Conservation (phyloP, 139 green algal genomes). For the Prasinococcaceae sp. region DNA sequence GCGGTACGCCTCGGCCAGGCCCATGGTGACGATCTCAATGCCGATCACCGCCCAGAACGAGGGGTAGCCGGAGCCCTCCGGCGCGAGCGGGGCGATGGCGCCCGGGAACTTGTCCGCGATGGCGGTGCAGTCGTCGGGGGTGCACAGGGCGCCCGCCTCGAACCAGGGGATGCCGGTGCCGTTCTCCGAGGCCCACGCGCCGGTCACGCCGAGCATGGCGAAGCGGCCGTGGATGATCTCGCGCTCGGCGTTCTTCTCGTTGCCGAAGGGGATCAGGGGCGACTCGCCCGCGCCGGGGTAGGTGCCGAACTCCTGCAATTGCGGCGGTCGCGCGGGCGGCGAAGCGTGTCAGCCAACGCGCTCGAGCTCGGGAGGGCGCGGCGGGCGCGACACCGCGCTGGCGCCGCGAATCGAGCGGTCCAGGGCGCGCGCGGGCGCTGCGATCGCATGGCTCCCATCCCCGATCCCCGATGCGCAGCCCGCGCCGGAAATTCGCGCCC, state of each 20-base stretch:
- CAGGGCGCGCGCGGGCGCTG: no score
- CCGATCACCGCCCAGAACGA: slow-evolving; percentile 13
- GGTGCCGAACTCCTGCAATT: slow-evolving; percentile 17
- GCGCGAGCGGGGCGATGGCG: slow-evolving; percentile 12
- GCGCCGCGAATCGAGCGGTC: no score
- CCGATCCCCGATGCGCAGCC: no score
- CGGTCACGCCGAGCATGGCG: slow-evolving; percentile 73
- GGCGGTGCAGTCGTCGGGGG: slow-evolving; percentile 16
- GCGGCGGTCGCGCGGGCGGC: no score
- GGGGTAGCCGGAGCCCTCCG: slow-evolving; percentile 13
- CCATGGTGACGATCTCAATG: slow-evolving; percentile 12
- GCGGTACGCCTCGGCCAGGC: slow-evolving; percentile 8
- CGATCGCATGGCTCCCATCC: no score
- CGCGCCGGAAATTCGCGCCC: no score
- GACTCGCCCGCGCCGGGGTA: slow-evolving; percentile 16
- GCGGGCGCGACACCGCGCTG: no score
- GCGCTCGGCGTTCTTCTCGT: slow-evolving; percentile 34
- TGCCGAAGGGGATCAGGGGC: slow-evolving; percentile 12
- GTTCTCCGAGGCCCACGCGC: slow-evolving; percentile 38
- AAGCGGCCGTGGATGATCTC: slow-evolving; percentile 77
- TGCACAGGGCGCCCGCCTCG: slow-evolving; percentile 13
- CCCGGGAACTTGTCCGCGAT: slow-evolving; percentile 17
- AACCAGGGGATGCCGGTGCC: slow-evolving; percentile 17
- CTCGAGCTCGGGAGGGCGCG: no score
- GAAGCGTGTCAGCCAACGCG: no score